phyloP scores from a whole-genome alignment of 2,329 filamentous ascomycete species.

The Camillea tinctor region DNA sequence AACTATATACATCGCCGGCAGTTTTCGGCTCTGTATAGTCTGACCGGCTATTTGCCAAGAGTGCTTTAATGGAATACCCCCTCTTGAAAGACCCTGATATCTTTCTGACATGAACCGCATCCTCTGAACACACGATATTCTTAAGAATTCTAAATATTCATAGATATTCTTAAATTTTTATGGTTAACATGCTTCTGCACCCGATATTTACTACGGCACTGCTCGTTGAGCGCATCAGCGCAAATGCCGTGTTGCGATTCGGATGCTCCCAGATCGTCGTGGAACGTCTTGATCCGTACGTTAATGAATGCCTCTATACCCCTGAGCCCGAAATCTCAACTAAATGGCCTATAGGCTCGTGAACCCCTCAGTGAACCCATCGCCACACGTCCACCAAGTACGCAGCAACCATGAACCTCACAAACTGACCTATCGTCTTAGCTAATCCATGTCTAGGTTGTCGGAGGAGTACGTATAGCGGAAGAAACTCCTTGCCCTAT shows the following conservation, averaged over 20 bases:
- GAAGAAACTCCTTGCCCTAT: background rate
- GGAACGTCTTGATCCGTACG: constrained; percentile 18
- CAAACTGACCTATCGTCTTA: background rate
- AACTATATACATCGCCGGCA: background rate
- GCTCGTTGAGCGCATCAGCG: constrained; percentile 1
- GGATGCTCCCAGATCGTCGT: constrained; percentile 17
- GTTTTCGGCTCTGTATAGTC: background rate
- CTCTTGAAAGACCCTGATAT: background rate
- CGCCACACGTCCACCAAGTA: constrained; percentile 22
- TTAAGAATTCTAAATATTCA: background rate
- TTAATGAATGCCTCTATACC: background rate
- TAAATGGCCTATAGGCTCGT: constrained; percentile 15
- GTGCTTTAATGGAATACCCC: background rate
- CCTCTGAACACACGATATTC: no score
- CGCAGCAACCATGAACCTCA: background rate
- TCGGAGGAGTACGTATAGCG: constrained; percentile 11
- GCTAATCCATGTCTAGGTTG: constrained; percentile 6
- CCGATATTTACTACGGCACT: background rate
- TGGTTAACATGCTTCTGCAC: constrained; percentile 3
- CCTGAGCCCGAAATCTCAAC: background rate
- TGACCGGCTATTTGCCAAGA: background rate
- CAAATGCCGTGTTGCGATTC: constrained; percentile 14
- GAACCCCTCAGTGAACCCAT: constrained; percentile 18
- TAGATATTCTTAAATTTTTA: background rate
- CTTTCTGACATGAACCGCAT: background rate